These are phyloP conservation scores for Trichophyton mentagrophytes DNA, from an alignment of 2,329 filamentous ascomycete genomes.

Conservation along the genomic window DNA sequence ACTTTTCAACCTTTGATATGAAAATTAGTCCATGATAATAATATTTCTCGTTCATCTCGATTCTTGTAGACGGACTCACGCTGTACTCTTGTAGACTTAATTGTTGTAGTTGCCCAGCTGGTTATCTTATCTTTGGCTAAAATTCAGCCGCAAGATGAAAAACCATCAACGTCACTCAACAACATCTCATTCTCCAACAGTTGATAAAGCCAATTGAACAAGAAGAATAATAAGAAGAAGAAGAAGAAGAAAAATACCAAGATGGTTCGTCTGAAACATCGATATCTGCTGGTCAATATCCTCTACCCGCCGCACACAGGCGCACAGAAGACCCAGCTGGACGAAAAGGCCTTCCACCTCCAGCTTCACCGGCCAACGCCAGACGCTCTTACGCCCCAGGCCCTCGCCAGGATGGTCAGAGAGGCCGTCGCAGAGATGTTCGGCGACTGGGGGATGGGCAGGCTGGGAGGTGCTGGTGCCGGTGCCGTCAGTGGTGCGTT, in stretches of 20 bases:
- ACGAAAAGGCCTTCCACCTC: constrained; percentile 41
- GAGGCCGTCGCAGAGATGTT: constrained; percentile 60
- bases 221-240: too few relatives aligned
- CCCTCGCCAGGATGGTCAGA: constrained; percentile 57
- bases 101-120: too few relatives aligned
- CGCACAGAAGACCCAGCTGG: constrained; percentile 10
- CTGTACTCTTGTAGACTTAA: too few relatives aligned
- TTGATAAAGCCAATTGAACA: not conserved
- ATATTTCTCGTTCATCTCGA: not conserved
- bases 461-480: constrained; percentile 20
- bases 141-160: too few relatives aligned
- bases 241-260: not conserved
- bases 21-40: not conserved
- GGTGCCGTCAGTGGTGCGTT: not conserved
- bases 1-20: not conserved
- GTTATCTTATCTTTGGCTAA: too few relatives aligned
- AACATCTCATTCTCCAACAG: too few relatives aligned
- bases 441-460: constrained; percentile 67
- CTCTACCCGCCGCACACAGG: constrained; percentile 54
- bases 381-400: constrained; percentile 52
- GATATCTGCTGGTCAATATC: constrained; percentile 90
- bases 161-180: too few relatives aligned
- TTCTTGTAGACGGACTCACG: too few relatives aligned
- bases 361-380: constrained; percentile 68
- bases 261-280: constrained; percentile 94